Evolutionary conservation across 805 yeast genomes (phyloP).

Genomic region (Ogataea paraovalis): DNA sequence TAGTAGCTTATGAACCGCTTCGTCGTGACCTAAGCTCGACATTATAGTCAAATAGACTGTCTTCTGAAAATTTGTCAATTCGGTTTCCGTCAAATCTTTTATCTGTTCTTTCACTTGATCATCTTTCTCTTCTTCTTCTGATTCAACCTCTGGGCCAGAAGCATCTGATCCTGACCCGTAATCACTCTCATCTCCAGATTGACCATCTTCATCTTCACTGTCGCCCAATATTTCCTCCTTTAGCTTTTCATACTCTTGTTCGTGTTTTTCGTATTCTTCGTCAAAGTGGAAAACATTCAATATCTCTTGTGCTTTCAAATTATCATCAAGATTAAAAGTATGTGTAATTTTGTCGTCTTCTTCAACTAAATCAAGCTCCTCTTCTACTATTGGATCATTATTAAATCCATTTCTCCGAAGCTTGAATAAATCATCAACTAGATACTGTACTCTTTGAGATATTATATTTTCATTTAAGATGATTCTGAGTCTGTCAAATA

Average conservation of each 20-base stretch:
- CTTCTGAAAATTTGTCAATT: conserved; percentile 63
- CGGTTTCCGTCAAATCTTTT: conserved; percentile 67
- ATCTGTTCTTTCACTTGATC: conserved; percentile 31
- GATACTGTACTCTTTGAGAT: conserved; percentile 38
- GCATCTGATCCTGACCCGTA: conserved; percentile 3
- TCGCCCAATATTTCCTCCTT: conserved; percentile 45
- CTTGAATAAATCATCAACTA: conserved; percentile 50
- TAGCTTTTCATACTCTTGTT: conserved; percentile 42
- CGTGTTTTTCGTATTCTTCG: conserved; percentile 45
- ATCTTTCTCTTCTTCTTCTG: conserved; percentile 15
- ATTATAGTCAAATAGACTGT: conserved; percentile 76
- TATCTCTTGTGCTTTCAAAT: conserved; percentile 40
- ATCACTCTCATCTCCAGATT: conserved; percentile 19
- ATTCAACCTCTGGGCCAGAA: conserved; percentile 23
- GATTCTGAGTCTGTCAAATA: conserved; percentile 55
- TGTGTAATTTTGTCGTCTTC: conserved; percentile 61
- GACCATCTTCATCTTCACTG: conserved; percentile 16
- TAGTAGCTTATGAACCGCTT: conserved; percentile 83
- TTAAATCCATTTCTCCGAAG: conserved; percentile 41
- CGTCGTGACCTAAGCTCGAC: conserved; percentile 89
- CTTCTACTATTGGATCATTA: conserved; percentile 36
- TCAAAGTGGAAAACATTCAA: conserved; percentile 51
- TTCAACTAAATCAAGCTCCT: conserved; percentile 56
- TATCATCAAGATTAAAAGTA: conserved; percentile 49
- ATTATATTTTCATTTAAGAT: conserved; percentile 54